Conservation (phyloP, 2,329 filamentous ascomycete genomes). For the Fusarium haematococcum region DNA sequence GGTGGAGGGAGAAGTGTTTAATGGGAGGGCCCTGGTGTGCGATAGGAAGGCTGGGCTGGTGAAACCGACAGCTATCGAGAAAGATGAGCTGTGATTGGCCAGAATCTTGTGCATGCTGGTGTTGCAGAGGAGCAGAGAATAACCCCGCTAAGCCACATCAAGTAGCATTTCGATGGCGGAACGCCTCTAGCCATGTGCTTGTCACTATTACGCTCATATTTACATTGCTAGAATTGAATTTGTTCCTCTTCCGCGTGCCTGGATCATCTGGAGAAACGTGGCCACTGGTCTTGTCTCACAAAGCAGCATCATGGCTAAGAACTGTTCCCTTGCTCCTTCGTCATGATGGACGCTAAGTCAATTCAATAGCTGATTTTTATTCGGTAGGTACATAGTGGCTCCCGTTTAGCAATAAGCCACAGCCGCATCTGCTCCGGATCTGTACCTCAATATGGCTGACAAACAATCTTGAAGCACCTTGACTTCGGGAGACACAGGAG, state of each 20-base stretch:
- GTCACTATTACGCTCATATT: background rate
- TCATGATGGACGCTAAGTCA: background rate
- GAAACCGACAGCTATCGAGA: conserved; percentile 41
- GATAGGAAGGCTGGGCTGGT: conserved; percentile 8
- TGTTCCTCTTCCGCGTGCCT: background rate
- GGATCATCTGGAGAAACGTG: background rate
- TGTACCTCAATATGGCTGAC: background rate
- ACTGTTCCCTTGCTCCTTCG: background rate
- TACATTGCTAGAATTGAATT: background rate
- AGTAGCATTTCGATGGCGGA: conserved; percentile 1
- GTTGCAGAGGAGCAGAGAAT: background rate
- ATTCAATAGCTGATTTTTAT: background rate
- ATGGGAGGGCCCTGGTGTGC: conserved; percentile 14
- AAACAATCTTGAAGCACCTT: background rate
- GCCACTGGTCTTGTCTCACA: background rate
- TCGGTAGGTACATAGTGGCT: background rate
- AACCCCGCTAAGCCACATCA: conserved; percentile 4
- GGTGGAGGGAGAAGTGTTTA: conserved; percentile 7
- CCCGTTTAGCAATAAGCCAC: background rate
- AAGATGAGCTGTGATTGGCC: conserved; percentile 35
- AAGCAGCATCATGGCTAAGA: background rate
- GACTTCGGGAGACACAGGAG: background rate
- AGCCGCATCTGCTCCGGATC: background rate
- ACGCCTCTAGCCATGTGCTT: background rate
- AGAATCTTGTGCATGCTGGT: background rate